These are phyloP conservation scores for Saprolegnia parasitica DNA, from an alignment of 352 stramenopile species.

Conservation along the genomic window DNA sequence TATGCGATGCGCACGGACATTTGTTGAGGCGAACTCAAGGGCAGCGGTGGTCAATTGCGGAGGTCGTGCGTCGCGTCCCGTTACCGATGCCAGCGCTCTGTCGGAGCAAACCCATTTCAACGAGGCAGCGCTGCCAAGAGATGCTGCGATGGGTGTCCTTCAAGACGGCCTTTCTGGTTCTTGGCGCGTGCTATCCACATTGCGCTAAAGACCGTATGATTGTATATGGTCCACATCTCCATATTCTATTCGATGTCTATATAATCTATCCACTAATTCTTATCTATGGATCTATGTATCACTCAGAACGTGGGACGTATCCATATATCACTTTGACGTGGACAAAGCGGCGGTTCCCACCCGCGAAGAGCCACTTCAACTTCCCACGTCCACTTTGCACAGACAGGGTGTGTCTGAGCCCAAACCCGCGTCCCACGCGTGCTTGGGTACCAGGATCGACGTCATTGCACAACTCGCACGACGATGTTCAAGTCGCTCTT, in stretches of 20 bases:
- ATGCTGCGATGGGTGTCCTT: conserved; percentile 1
- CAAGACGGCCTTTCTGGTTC: neutral
- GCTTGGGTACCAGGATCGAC: neutral
- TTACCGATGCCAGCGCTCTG: neutral
- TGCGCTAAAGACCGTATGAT: neutral
- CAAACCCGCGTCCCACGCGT: neutral
- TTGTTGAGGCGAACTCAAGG: neutral
- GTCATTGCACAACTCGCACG: neutral
- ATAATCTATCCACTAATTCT: no score
- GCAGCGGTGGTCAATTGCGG: neutral
- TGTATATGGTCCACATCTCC: neutral
- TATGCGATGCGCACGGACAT: neutral
- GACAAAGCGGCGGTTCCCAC: no score
- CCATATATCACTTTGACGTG: no score
- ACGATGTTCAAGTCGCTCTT: conserved; percentile 8
- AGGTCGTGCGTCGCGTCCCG: neutral
- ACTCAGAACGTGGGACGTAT: no score
- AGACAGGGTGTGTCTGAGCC: no score
- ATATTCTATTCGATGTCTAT: no score
- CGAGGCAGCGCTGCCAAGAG: no score
- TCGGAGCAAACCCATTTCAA: neutral
- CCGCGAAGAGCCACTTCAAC: no score
- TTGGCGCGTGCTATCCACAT: neutral
- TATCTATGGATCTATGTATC: no score
- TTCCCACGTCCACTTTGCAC: no score